Conservation (phyloP, 1,139 yeast species). For the Yamadazyma jaroonii region DNA sequence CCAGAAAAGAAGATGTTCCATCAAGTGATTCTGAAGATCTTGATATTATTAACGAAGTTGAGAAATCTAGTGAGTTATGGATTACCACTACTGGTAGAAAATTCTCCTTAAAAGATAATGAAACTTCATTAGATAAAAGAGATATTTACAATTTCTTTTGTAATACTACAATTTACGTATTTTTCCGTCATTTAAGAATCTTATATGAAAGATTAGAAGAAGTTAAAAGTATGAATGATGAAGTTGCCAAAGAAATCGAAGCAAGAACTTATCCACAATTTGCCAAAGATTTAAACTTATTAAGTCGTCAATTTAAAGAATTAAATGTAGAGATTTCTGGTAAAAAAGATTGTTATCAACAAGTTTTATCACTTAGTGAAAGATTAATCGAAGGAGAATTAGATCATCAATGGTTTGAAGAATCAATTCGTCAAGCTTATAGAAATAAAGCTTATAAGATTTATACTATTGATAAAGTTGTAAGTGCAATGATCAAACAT, state of each 20-base stretch:
- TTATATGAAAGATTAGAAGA: conserved; percentile 78
- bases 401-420: conserved; percentile 96
- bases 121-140: conserved; percentile 25
- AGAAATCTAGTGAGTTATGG: conserved; percentile 68
- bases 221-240: conserved; percentile 64
- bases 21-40: conserved; percentile 38
- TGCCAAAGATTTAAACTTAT: conserved; percentile 82
- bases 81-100: conserved; percentile 46
- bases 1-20: conserved; percentile 42
- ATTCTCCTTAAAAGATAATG: conserved; percentile 25
- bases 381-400: conserved; percentile 84
- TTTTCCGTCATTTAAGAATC: conserved; percentile 82
- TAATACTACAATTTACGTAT: conserved; percentile 88
- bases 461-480: conserved; percentile 90
- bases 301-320: conserved; percentile 79
- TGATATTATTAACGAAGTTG: conserved; percentile 38
- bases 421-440: conserved; percentile 90
- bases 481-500: conserved; percentile 87
- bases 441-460: conserved; percentile 89
- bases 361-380: conserved; percentile 69
- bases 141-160: conserved; percentile 75
- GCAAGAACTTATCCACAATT: conserved; percentile 70
- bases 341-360: conserved; percentile 68
- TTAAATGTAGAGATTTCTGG: conserved; percentile 73
- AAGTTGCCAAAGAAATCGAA: conserved; percentile 69